Base-by-base conservation (phyloP, 2,329 filamentous ascomycete genomes). In the Dactylellina cionopaga region DNA sequence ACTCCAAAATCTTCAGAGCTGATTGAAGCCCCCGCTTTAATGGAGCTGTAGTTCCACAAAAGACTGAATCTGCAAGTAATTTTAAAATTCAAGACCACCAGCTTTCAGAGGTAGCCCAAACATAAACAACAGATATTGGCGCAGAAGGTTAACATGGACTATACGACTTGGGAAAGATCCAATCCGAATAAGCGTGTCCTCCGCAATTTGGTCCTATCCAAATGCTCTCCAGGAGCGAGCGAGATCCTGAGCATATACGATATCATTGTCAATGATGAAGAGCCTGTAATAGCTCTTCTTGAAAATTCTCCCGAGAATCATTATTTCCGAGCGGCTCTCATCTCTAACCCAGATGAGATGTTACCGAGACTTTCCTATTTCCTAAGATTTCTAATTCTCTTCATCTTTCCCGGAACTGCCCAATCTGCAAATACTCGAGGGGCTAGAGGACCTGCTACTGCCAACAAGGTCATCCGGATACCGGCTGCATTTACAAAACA, bases 291-390 rank as follows among this genome's bases (percentile, higher is more conserved):
- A 10, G 41, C 41, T 35, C 29, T 60, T 11, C 55, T 60, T 7
- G 27, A 37, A 5, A 49, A 11, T 9, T 60, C 55, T 9, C 29
- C 55, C 19, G 22, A 27, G 13, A 60, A 60, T 17, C 31, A 35
- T 4, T n/a, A 49, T 39, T 60, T 49, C 9, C 15, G 55, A 13
- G 44, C 22, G 1, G 41, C 43, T 13, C 27, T 60, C 6, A 4
- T 60, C 29, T 24, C 31, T 1, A 47, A 47, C 10, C 55, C 55
- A 2, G 55, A 60, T 29, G 41, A 60, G 10, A 60, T 60, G 55
- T 25, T 60, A 17, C 43, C 55, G 9, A 60, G 24, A 29, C 27
- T 60, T 1, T 60, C 55, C 2, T n/a, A 39, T 13, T 47, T 60
- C 6, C 4, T 60, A 17, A 7, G n/a, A 7, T 25, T 22, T 9